Evolutionary conservation across 108 stramenopile species (phyloP).

Genomic region (Cyclotella distinguenda): DNA sequence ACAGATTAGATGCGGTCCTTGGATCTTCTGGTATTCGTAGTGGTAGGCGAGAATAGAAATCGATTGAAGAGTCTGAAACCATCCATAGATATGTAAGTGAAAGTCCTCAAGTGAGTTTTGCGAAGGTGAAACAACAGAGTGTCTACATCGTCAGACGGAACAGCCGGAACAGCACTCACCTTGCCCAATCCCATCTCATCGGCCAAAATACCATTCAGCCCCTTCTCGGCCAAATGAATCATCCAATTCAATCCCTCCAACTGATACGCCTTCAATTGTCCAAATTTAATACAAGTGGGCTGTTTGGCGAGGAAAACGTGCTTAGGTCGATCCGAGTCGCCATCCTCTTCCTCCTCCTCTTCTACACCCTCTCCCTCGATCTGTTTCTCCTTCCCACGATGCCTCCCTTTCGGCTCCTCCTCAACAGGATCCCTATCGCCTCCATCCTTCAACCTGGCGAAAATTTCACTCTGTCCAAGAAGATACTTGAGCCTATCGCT

Average conservation of each 20-base stretch:
- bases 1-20: slow-evolving; percentile 93
- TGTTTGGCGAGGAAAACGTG: slow-evolving; percentile 85
- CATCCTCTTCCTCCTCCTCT: slow-evolving; percentile 58
- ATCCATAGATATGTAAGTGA: neutral
- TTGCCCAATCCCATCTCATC: slow-evolving; percentile 58
- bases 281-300: slow-evolving; percentile 76
- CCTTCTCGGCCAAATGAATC: slow-evolving; percentile 93
- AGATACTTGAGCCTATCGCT: slow-evolving; percentile 91
- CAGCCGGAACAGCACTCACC: neutral
- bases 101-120: neutral
- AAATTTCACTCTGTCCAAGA: slow-evolving; percentile 92
- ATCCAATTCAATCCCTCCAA: slow-evolving; percentile 98
- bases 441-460: slow-evolving; percentile 77
- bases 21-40: slow-evolving; percentile 62
- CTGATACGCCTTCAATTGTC: slow-evolving; percentile 93
- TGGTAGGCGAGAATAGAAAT: slow-evolving; percentile 93
- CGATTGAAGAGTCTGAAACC: slow-evolving; percentile 90
- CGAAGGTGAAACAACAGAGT: neutral
- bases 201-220: slow-evolving; percentile 82
- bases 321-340: slow-evolving; percentile 75
- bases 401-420: slow-evolving; percentile 53
- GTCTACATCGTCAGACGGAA: neutral
- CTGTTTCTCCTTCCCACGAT: slow-evolving; percentile 40
- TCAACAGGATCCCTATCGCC: slow-evolving; percentile 39
- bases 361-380: slow-evolving; percentile 4